Conservation (phyloP, 371 early-diverging fungal genomes). For the Mortierella sp. region DNA sequence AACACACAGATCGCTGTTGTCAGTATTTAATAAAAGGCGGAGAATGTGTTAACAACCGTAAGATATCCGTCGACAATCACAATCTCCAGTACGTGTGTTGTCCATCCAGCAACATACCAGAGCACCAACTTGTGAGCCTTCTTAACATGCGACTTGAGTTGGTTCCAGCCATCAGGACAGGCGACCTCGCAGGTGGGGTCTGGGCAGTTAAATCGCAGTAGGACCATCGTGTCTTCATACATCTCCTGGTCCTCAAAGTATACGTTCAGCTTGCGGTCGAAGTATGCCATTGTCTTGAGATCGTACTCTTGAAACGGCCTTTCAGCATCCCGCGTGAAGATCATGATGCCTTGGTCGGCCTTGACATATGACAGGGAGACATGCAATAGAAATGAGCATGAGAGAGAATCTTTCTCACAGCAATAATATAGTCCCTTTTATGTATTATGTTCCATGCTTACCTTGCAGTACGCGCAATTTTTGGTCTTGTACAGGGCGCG, state of each 20-base stretch:
- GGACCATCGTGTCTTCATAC: slow-evolving; percentile 75
- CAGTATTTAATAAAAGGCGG: no score
- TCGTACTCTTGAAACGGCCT: slow-evolving; percentile 67
- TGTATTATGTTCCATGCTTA: slow-evolving; percentile 33
- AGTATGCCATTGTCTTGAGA: slow-evolving; percentile 58
- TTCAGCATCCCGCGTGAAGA: slow-evolving; percentile 75
- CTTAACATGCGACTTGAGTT: slow-evolving; percentile 84
- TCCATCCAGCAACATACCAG: slow-evolving; percentile 68
- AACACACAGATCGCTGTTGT: slow-evolving; percentile 84
- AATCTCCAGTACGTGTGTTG: no score
- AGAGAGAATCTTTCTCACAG: no score
- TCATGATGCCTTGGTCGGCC: slow-evolving; percentile 77
- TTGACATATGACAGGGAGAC: no score
- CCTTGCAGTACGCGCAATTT: slow-evolving; percentile 93
- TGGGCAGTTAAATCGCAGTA: slow-evolving; percentile 90
- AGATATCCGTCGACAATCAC: no score
- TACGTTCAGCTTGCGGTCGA: slow-evolving; percentile 76
- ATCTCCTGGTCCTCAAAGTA: slow-evolving; percentile 81
- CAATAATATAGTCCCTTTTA: background rate
- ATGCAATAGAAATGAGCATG: no score
- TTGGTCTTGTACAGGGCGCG: slow-evolving; percentile 88
- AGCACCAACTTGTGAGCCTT: slow-evolving; percentile 77
- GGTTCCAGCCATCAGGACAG: slow-evolving; percentile 82
- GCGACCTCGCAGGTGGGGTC: slow-evolving; percentile 76
- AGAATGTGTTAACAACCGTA: no score